Conservation (phyloP, 495 filamentous ascomycete species). For the Lindgomyces ingoldianus region DNA sequence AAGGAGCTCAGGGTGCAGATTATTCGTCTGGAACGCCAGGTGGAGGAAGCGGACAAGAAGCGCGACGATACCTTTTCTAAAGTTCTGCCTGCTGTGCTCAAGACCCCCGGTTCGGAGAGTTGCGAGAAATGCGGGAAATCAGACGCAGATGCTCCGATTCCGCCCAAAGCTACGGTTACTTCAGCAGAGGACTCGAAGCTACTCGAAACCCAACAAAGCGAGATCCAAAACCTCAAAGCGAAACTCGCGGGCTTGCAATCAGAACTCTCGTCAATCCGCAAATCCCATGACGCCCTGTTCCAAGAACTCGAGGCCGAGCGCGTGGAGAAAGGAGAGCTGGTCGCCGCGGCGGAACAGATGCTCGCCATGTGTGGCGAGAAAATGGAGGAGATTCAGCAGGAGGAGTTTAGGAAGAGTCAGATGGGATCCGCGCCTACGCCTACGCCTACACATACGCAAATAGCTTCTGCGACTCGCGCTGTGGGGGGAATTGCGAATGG, state of each 20-base stretch:
- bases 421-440: no score
- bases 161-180: conserved; percentile 39
- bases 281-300: conserved; percentile 65
- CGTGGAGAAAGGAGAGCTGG: conserved; percentile 89
- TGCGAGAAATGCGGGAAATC: conserved; percentile 14
- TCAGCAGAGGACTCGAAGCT: conserved; percentile 46
- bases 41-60: conserved; percentile 67
- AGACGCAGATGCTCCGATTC: conserved; percentile 44
- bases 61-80: conserved; percentile 66
- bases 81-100: conserved; percentile 48
- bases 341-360: conserved; percentile 91
- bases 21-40: conserved; percentile 66
- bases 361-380: conserved; percentile 51
- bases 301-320: conserved; percentile 72
- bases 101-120: not conserved
- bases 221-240: conserved; percentile 57
- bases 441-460: conserved; percentile 1
- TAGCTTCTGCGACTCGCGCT: no score
- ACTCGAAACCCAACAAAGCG: conserved; percentile 54
- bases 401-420: conserved; percentile 16
- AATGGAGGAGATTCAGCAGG: conserved; percentile 31
- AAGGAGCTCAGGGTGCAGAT: conserved; percentile 71
- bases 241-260: conserved; percentile 67
- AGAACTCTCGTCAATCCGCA: conserved; percentile 64
- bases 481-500: not conserved